Base-by-base conservation (phyloP, 106 monocot genomes). In the Dioscorea dumetorum region DNA sequence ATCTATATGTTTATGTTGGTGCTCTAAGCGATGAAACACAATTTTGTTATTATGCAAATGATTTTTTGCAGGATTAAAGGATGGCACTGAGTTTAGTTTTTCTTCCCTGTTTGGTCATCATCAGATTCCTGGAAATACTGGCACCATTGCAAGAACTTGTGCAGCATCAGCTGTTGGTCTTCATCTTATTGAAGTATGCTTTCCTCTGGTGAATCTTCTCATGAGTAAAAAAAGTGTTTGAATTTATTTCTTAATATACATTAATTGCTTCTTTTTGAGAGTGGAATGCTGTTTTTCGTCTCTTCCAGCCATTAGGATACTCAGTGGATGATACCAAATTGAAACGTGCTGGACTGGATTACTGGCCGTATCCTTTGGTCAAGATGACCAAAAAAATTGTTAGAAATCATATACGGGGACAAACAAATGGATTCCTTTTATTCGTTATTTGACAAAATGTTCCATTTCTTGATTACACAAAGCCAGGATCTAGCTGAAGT, bases 321-420 rank as follows among this genome's bases (percentile, higher is more conserved):
- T 80, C 82, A 62, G 77, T 99, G 66, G 93, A 99, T 61, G 87
- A 92, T 73, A 57, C 99, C n/a, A 99, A 93, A 76, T 65, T 99
- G 63, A 99, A 99, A 82, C 99, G 99, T 56, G 99, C 99, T 79
- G 99, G 99, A 73, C 75, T 99, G 81, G 99, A 99, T 79, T 99
- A 99, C 22, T 99, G 99, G 99, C 99, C 92, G 92, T 93, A 99
- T 99, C 92, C 88, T 83, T 48, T 49, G 22, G 12, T 59, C 57
- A 24, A 24, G 54, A 19, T 35, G 14, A 4, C 1, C 8, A 28
- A 4, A 49, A 49, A 8, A 65, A 15, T 20, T 14, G 54, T 18
- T 54, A 19, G 54, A 41, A 41, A 6, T 41, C 41, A 41, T 41
- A 41, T 41, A 3, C 9, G 41, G 0, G 41, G 9, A 41, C 41